These are phyloP conservation scores for Neurospora africana DNA, from an alignment of 495 filamentous ascomycete species.

Conservation along the genomic window DNA sequence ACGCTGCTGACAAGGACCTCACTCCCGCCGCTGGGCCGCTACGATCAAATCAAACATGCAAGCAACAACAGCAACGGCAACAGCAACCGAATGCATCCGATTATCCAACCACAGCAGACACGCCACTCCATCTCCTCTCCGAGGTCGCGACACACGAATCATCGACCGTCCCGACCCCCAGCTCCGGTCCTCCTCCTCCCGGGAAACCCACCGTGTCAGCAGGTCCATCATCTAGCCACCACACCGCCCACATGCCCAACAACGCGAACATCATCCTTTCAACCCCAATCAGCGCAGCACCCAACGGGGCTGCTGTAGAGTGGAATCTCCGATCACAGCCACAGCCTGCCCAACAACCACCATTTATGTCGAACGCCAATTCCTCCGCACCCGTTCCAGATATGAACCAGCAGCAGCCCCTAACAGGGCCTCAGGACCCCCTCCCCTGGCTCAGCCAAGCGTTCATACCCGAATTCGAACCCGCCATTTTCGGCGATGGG, in stretches of 20 bases:
- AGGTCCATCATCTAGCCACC: not conserved
- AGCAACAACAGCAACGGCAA: constrained; percentile 13
- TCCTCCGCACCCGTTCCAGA: not conserved
- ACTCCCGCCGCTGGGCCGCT: not conserved
- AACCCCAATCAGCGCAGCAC: not conserved
- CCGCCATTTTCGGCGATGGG: constrained; percentile 28
- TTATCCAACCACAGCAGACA: constrained; percentile 32
- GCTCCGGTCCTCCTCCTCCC: constrained; percentile 2
- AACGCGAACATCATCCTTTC: not conserved
- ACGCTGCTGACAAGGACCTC: not conserved
- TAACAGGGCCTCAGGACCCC: not conserved
- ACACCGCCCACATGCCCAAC: not conserved
- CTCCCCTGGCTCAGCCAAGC: constrained; percentile 23
- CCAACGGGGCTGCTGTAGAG: not conserved
- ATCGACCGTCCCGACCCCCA: constrained; percentile 5
- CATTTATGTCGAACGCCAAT: not conserved
- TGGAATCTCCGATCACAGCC: not conserved
- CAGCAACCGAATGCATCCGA: constrained; percentile 7
- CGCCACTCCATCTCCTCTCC: constrained; percentile 54
- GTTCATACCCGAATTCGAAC: constrained; percentile 29
- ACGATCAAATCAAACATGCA: not conserved
- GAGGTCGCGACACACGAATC: constrained; percentile 54
- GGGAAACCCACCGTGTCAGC: not conserved
- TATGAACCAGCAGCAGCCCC: constrained; percentile 1
- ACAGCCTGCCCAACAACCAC: not conserved